A percentile compares a stretch with the other conserved stretches of the same genome.
Evolutionary conservation across 495 filamentous ascomycete species (phyloP).

Genomic region (Eremomyces bilateralis): DNA sequence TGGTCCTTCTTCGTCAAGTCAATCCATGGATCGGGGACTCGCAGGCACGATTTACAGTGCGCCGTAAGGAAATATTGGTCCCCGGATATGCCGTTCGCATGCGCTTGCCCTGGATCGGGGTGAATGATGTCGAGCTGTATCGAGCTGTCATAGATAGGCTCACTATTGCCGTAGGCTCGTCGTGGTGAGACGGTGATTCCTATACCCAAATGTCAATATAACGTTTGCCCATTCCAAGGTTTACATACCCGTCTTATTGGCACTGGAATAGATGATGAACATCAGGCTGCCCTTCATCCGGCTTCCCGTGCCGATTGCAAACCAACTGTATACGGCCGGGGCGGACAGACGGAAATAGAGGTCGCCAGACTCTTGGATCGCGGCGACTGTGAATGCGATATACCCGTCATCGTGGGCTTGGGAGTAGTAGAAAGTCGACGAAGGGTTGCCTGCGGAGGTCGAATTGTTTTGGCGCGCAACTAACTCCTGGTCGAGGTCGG

Average conservation of each 20-base stretch:
- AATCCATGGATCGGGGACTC: slow-evolving; percentile 18
- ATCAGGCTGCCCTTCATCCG: slow-evolving; percentile 31
- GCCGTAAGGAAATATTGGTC: slow-evolving; percentile 24
- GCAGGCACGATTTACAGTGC: slow-evolving; percentile 26
- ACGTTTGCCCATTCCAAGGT: not conserved
- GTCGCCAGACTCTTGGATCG: slow-evolving; percentile 21
- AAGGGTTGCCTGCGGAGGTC: no score
- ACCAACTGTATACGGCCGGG: slow-evolving; percentile 22
- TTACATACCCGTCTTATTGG: slow-evolving; percentile 17
- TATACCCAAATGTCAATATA: no score
- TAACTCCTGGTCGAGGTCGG: no score
- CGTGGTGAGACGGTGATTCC: slow-evolving; percentile 30
- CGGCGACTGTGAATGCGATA: slow-evolving; percentile 26
- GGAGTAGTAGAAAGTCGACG: slow-evolving; percentile 18
- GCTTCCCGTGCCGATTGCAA: slow-evolving; percentile 29
- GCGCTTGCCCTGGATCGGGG: not conserved
- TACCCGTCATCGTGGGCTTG: slow-evolving; percentile 9
- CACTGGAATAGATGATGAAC: slow-evolving; percentile 26
- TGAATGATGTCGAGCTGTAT: slow-evolving; percentile 20
- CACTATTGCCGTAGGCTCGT: slow-evolving; percentile 21
- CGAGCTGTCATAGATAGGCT: slow-evolving; percentile 24
- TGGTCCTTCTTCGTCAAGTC: slow-evolving; percentile 19
- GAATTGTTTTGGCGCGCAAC: no score
- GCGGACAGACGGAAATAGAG: slow-evolving; percentile 28
- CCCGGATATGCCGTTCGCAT: slow-evolving; percentile 19